Conservation (phyloP, 345 rosid species). For the Noccaea bulbosa region DNA sequence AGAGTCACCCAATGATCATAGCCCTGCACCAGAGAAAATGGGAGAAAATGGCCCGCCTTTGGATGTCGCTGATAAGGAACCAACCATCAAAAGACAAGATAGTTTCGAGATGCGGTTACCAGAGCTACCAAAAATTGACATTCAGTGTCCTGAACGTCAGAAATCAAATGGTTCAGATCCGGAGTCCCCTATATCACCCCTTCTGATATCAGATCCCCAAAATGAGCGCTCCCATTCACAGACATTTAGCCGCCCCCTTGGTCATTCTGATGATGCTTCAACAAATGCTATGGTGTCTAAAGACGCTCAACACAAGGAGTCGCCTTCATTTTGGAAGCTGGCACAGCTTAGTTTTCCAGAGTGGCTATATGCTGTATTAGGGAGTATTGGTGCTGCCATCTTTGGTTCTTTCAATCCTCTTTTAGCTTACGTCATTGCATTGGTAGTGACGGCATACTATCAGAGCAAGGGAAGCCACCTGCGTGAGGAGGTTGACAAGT, state of each 20-base stretch:
- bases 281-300: conserved; percentile 54
- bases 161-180: conserved; percentile 93
- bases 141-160: conserved; percentile 65
- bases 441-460: conserved; percentile 86
- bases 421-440: conserved; percentile 88
- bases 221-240: conserved; percentile 99
- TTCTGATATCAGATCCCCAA: conserved; percentile 95
- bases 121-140: conserved; percentile 90
- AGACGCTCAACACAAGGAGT: conserved; percentile 56
- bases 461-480: conserved; percentile 49
- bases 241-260: conserved; percentile 91
- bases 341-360: conserved; percentile 95
- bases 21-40: conserved; percentile 82
- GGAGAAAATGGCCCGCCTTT: conserved; percentile 65
- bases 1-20: conserved; percentile 71
- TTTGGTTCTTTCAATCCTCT: conserved; percentile 99
- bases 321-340: conserved; percentile 91
- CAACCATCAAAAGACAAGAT: conserved; percentile 93
- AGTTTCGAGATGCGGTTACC: conserved; percentile 97
- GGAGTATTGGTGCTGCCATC: conserved; percentile 97
- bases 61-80: conserved; percentile 79
- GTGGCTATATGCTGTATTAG: conserved; percentile 97
- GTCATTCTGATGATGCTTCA: conserved; percentile 74
- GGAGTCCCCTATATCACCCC: conserved; percentile 99
- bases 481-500: conserved; percentile 80